A percentile compares a stretch with the other conserved stretches of the same genome.
phyloP scores from a whole-genome alignment of 192 early-diverging fungal genomes.

The Entomortierella chlamydospora region DNA sequence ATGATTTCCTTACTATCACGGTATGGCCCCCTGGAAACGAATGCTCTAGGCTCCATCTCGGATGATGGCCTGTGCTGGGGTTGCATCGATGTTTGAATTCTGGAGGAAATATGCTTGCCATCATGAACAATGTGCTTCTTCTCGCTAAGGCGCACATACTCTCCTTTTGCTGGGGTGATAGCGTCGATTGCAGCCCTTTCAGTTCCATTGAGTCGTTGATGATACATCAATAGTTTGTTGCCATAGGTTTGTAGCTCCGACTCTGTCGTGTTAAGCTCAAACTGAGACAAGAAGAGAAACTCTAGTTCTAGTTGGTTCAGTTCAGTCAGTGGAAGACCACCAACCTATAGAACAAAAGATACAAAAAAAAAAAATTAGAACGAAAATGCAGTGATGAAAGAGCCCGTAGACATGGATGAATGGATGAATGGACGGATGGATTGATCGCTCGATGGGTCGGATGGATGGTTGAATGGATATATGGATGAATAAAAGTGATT shows the following conservation, averaged over 20 bases:
- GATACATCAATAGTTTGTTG: conserved; percentile 67
- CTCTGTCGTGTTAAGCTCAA: conserved; percentile 73
- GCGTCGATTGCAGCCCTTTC: conserved; percentile 35
- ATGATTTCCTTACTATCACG: conserved; percentile 52
- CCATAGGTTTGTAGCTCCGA: conserved; percentile 72
- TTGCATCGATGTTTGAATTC: conserved; percentile 26
- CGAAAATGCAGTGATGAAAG: background rate
- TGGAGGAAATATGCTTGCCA: conserved; percentile 6
- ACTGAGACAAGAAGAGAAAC: conserved; percentile 76
- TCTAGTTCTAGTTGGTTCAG: conserved; percentile 82
- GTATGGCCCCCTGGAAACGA: conserved; percentile 31
- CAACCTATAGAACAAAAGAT: conserved; percentile 61
- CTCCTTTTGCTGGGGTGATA: conserved; percentile 45
- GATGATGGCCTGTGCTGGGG: conserved; percentile 7
- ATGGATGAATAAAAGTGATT: conserved; percentile 13
- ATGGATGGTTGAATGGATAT: conserved; percentile 11
- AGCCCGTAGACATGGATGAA: conserved; percentile 1
- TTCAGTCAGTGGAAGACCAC: conserved; percentile 75
- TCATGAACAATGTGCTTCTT: conserved; percentile 39
- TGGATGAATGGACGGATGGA: too few species aligned
- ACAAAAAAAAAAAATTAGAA: background rate
- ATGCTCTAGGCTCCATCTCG: conserved; percentile 7
- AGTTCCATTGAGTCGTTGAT: conserved; percentile 48
- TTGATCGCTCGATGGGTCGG: too few species aligned
- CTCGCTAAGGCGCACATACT: conserved; percentile 27